phyloP scores from a whole-genome alignment of 2,329 filamentous ascomycete species.

The Aspergillus pseudotamarii region DNA sequence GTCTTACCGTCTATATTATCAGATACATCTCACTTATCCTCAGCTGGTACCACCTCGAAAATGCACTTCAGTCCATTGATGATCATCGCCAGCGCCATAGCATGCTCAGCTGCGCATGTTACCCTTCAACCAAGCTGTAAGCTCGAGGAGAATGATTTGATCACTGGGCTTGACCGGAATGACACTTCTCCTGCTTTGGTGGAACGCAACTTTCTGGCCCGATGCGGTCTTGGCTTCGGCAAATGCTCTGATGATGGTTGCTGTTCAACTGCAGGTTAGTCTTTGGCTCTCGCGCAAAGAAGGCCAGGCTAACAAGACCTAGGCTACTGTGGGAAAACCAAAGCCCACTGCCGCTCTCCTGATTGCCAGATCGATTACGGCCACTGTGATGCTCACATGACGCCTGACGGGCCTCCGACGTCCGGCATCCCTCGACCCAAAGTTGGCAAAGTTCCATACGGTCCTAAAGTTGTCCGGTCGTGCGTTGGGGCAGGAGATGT shows the following conservation, averaged over 20 bases:
- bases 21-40: conserved; percentile 10
- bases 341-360: conserved; percentile 42
- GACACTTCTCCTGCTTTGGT: conserved; percentile 9
- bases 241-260: conserved; percentile 39
- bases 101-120: conserved; percentile 17
- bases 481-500: conserved; percentile 59
- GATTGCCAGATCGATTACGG: conserved; percentile 45
- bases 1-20: conserved; percentile 28
- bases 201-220: conserved; percentile 24
- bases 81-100: conserved; percentile 17
- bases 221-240: conserved; percentile 39
- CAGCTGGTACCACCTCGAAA: conserved; percentile 10
- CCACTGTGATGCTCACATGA: conserved; percentile 40
- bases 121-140: conserved; percentile 12
- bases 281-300: background rate
- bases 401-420: conserved; percentile 40
- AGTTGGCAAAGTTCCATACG: conserved; percentile 42
- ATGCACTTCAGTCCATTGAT: conserved; percentile 26
- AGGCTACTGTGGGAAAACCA: conserved; percentile 45
- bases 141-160: background rate
- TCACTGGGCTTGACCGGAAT: conserved; percentile 1
- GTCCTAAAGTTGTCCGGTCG: conserved; percentile 36
- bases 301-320: conserved; percentile 7
- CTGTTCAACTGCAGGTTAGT: conserved; percentile 43
- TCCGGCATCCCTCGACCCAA: conserved; percentile 37